phyloP scores from a whole-genome alignment of 192 early-diverging fungal species.

The Thoreauomyces humboldtii region DNA sequence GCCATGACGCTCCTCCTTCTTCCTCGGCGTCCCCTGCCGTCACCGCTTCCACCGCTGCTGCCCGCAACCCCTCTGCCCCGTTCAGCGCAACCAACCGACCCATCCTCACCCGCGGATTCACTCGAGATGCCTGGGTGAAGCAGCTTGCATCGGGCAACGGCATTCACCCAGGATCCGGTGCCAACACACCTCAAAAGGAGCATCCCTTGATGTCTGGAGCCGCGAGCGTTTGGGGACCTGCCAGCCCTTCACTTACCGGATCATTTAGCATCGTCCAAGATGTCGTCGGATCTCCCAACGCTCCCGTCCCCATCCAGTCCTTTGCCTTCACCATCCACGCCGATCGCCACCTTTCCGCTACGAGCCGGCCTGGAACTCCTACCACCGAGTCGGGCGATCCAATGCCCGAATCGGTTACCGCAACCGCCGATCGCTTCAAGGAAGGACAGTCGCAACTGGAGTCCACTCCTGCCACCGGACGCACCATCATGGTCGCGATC shows the following conservation, averaged over 20 bases:
- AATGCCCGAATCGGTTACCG: constrained; percentile 6
- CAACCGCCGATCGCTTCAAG: constrained; percentile 10
- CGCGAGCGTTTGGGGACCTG: constrained; percentile 14
- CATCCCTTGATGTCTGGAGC: too few relatives aligned
- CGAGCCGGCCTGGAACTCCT: constrained; percentile 14
- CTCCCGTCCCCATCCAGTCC: background rate
- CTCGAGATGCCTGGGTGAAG: constrained; percentile 14
- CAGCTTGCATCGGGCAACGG: background rate
- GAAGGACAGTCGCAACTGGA: background rate
- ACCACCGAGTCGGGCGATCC: background rate
- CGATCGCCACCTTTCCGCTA: constrained; percentile 17
- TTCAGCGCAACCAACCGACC: constrained; percentile 6
- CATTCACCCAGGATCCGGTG: background rate
- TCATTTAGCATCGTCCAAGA: constrained; percentile 1
- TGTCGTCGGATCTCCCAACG: background rate
- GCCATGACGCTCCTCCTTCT: background rate
- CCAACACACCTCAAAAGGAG: background rate
- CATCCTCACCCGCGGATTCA: background rate
- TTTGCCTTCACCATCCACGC: constrained; percentile 29
- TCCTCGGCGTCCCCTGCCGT: background rate
- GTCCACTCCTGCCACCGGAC: constrained; percentile 17
- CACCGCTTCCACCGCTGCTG: background rate
- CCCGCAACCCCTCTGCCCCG: background rate
- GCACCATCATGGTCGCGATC: constrained; percentile 30
- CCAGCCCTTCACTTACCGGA: constrained; percentile 12